Conservation (phyloP, 139 green algal genomes). For the Closterium sp. region DNA sequence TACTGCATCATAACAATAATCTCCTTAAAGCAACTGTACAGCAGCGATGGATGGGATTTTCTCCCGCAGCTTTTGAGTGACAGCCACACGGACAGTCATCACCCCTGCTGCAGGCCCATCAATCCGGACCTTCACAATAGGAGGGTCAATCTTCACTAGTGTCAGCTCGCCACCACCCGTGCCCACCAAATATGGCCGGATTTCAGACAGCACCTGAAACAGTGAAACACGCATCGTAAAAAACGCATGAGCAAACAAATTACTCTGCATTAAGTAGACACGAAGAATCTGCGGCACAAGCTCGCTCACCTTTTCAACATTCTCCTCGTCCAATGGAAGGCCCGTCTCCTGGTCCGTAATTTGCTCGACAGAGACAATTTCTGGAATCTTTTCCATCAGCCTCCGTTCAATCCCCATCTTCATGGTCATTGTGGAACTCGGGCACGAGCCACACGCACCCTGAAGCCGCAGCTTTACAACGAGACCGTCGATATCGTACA, state of each 20-base stretch:
- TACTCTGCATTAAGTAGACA: background rate
- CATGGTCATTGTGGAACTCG: slow-evolving; percentile 90
- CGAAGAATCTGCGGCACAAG: background rate
- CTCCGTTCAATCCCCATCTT: slow-evolving; percentile 97
- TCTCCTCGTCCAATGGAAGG: slow-evolving; percentile 79
- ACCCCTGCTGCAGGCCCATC: slow-evolving; percentile 89
- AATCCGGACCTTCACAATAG: slow-evolving; percentile 92
- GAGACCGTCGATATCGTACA: slow-evolving; percentile 96
- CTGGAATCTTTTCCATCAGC: slow-evolving; percentile 95
- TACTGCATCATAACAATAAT: too few relatives aligned
- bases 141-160: slow-evolving; percentile 84
- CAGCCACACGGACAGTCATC: slow-evolving; percentile 92
- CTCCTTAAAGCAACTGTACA: slow-evolving; percentile 85
- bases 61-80: slow-evolving; percentile 98
- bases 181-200: slow-evolving; percentile 88
- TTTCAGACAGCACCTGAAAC: slow-evolving; percentile 66
- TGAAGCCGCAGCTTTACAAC: slow-evolving; percentile 84
- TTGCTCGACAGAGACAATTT: slow-evolving; percentile 97
- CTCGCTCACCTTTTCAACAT: slow-evolving; percentile 49
- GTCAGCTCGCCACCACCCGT: slow-evolving; percentile 89
- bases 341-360: slow-evolving; percentile 82
- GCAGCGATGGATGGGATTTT: slow-evolving; percentile 94
- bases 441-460: slow-evolving; percentile 94
- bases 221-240: background rate
- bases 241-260: slow-evolving; percentile 29